These are phyloP conservation scores for Botryotinia narcissicola DNA, from an alignment of 2,329 filamentous ascomycete species.

Conservation along the genomic window DNA sequence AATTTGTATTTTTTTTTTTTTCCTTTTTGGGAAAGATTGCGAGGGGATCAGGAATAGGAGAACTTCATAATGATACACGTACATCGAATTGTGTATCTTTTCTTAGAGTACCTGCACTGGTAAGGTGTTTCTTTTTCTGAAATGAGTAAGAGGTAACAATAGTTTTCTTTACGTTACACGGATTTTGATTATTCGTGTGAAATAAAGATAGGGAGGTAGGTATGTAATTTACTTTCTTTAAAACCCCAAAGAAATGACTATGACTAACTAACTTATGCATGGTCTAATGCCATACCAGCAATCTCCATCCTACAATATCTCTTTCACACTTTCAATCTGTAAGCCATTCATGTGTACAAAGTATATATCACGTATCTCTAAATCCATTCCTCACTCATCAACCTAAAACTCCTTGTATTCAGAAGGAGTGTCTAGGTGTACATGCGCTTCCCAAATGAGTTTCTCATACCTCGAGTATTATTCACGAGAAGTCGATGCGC, in stretches of 20 bases:
- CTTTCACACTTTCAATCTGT: not conserved
- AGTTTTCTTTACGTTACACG: not conserved
- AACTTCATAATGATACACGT: not conserved
- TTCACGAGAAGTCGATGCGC: not conserved
- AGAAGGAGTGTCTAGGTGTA: not conserved
- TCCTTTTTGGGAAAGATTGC: no score
- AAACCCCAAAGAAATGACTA: not conserved
- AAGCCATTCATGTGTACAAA: not conserved
- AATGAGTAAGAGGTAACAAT: not conserved
- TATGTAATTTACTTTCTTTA: not conserved
- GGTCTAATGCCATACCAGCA: no score
- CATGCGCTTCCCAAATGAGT: not conserved
- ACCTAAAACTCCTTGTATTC: not conserved
- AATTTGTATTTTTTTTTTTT: no score
- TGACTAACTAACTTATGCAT: no score
- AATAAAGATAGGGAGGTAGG: not conserved
- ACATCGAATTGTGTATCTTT: not conserved
- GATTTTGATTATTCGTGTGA: not conserved
- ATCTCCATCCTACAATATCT: no score
- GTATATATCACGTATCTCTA: not conserved
- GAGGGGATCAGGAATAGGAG: not conserved
- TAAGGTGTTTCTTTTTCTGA: not conserved
- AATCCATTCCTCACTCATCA: not conserved
- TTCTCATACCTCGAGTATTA: not conserved
- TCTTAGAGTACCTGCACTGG: not conserved